phyloP scores from a whole-genome alignment of 2,329 filamentous ascomycete species.

The Penicillium sp. region DNA sequence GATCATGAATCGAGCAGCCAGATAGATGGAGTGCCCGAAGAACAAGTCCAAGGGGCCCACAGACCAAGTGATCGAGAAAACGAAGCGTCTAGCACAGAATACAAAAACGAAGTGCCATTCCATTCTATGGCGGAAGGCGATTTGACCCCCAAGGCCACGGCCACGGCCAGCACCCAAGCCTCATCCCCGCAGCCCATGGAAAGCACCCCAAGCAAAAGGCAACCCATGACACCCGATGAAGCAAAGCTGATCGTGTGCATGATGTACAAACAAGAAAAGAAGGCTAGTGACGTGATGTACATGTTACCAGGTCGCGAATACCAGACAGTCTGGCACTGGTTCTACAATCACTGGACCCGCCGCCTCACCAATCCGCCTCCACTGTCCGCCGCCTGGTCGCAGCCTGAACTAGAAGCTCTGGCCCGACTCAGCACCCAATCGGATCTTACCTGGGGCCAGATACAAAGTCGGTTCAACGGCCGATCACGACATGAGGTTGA shows the following conservation, averaged over 20 bases:
- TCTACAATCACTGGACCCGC: conserved; percentile 31
- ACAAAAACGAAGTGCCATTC: conserved; percentile 1
- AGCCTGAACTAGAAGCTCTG: conserved; percentile 29
- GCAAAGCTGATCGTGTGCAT: conserved; percentile 32
- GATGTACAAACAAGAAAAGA: conserved; percentile 29
- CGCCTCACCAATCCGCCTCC: conserved; percentile 27
- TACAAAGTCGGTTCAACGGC: conserved; percentile 30
- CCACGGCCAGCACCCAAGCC: neutral
- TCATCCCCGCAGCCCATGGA: neutral
- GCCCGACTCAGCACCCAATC: conserved; percentile 26
- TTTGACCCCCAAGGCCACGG: conserved; percentile 5
- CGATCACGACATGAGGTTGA: conserved; percentile 35
- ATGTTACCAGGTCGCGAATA: conserved; percentile 28
- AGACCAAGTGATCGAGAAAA: neutral
- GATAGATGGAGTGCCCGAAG: too few species aligned
- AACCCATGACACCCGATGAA: conserved; percentile 34
- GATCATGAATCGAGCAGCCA: neutral
- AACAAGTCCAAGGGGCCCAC: neutral
- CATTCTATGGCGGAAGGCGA: neutral
- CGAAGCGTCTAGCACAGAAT: neutral
- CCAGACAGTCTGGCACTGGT: conserved; percentile 28
- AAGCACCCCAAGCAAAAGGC: conserved; percentile 22
- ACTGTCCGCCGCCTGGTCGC: conserved; percentile 33
- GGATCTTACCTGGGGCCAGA: conserved; percentile 33
- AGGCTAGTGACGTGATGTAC: conserved; percentile 33